Evolutionary conservation across 2,329 filamentous ascomycete species (phyloP), one percentile per base, ranked within the genome.

Genomic region (Cladophialophora psammophila): DNA sequence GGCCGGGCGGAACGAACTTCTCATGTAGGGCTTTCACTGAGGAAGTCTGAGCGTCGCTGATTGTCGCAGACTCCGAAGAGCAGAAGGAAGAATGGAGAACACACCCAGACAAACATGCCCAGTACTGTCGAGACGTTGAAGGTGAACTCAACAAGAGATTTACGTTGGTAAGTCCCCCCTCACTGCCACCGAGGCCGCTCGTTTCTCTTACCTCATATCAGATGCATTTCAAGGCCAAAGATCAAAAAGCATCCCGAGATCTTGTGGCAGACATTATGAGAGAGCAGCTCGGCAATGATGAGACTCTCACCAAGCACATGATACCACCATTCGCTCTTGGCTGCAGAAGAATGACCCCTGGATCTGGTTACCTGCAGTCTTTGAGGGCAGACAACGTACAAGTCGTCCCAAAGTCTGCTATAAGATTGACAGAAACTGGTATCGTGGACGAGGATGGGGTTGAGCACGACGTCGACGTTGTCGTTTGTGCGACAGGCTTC

Each of bases 131-230:
- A 70, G 77, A 81, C 58, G 78, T 84, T 61, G 82, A 84, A 65
- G 80, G 80, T 69, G 81, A 83, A 67, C 77, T 87, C 15, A 86
- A 85, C 68, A 80, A 82, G 59, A 78, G 82, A 5, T 87, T 86
- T 77, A 83, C 82, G 55, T 32, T 70, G 65, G 63, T 66, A 61
- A 55, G 54, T 50, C n/a, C 34, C n/a, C 34, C 20, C 31, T 32
- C 50, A 10, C 45, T 50, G n/a, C 3, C 13, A 12, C 3, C 13
- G 6, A 4, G 26, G 38, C 32, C 50, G 13, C 26, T 26, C 48
- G 15, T 35, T 18, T 9, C 12, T 35, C 56, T 64, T 10, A 68
- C 34, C 31, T 45, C 10, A 13, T 6, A 20, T 15, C 48, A 68
- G 66, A 69, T 69, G 67, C 67, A 69, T 34, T 45, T 69, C 31